Percentiles rank a stretch among this genome's conserved stretches.
These are phyloP conservation scores for Hibiscus trionum DNA, from an alignment of 345 rosid species.

Conservation along the genomic window DNA sequence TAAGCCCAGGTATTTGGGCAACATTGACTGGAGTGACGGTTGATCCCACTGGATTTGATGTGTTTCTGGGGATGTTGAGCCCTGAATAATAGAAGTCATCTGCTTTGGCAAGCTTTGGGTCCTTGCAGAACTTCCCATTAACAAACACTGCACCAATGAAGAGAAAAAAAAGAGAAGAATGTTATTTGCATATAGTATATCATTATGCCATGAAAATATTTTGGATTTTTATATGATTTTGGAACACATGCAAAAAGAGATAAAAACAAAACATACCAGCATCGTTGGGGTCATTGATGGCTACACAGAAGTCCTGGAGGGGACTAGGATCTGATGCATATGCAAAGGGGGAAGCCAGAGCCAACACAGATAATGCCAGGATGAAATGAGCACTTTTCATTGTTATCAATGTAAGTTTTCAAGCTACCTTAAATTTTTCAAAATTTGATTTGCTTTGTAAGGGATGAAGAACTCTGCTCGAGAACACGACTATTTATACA, in stretches of 20 bases:
- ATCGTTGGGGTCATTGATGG: slow-evolving; percentile 1
- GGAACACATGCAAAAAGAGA: too few species aligned
- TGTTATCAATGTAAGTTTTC: too few species aligned
- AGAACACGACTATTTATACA: too few species aligned
- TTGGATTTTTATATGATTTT: too few species aligned
- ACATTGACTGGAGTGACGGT: slow-evolving; percentile 6
- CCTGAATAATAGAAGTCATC: slow-evolving; percentile 20
- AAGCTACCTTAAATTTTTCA: too few species aligned
- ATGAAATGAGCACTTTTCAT: not conserved
- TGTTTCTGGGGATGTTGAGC: slow-evolving; percentile 15
- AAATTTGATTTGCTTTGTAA: too few species aligned
- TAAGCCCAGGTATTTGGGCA: slow-evolving; percentile 13
- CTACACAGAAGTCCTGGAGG: slow-evolving; percentile 1
- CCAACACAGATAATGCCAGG: not conserved
- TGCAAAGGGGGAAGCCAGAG: not conserved
- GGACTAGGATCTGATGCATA: not conserved
- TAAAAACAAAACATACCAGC: slow-evolving; percentile 10
- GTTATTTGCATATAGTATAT: too few species aligned
- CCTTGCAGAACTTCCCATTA: slow-evolving; percentile 26
- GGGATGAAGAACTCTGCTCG: too few species aligned
- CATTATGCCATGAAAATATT: too few species aligned
- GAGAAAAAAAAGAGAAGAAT: too few species aligned
- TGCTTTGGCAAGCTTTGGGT: slow-evolving; percentile 13
- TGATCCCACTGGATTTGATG: slow-evolving; percentile 9
- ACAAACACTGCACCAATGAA: slow-evolving; percentile 15